Evolutionary conservation across 768 basidiomycete genomes (phyloP), one percentile per base, ranked within the genome.

Genomic region (Cyathus striatus): DNA sequence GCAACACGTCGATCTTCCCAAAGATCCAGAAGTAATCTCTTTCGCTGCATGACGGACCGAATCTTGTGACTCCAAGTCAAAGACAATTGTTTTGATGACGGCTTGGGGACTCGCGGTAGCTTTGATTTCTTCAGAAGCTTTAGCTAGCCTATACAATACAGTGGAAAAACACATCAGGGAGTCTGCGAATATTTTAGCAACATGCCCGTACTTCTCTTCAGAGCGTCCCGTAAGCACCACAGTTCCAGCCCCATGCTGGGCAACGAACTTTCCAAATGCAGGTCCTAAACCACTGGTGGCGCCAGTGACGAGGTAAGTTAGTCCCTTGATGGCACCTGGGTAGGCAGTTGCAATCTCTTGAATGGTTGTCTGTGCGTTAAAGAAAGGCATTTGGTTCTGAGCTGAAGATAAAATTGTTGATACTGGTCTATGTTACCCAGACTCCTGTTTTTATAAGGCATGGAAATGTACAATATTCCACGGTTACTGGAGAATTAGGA

Each of bases 1-100:
- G 4, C 44, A 45, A 44, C 54, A 51, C 52, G 56, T 36, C 37
- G 45, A 7, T 22, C 47, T 6, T 40, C 46, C 9, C 27, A 45
- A 7, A 7, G 27, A 30, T 9, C n/a, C n/a, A n/a, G 27, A 7
- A 30, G 27, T 30, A n/a, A 30, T n/a, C n/a, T 30, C 27, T 9
- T 7, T n/a, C 7, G n/a, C 27, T 7, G 27, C 27, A n/a, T 30
- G 27, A n/a, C 27, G 27, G 27, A 30, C n/a, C 9, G 27, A 30
- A n/a, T 30, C 27, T 7, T 30, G n/a, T 7, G 7, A 7, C 9
- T 7, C n/a, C 9, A 30, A n/a, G n/a, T 30, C 27, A 7, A 30
- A 9, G 27, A 30, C 9, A n/a, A 30, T 7, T 9, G 27, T 7
- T n/a, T 30, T 30, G 27, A 30, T n/a, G n/a, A 7, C n/a, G 27